phyloP scores from a whole-genome alignment of 345 rosid genomes.

The Moringa oleifera region DNA sequence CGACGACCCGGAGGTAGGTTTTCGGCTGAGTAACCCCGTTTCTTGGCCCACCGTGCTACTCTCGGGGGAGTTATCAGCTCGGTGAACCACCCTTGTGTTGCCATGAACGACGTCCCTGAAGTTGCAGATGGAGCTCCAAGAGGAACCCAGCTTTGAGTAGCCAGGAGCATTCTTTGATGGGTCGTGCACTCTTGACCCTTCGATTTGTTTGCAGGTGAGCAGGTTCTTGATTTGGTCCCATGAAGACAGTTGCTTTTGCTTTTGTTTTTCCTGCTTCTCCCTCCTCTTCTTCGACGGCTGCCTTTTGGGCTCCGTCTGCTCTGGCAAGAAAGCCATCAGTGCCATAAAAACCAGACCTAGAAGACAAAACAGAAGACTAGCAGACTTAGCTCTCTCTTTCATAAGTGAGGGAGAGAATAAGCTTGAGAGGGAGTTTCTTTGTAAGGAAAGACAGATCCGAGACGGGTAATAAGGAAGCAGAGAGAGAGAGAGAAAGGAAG shows the following conservation, averaged over 20 bases:
- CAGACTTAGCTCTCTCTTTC: conserved; percentile 11
- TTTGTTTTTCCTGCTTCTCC: conserved; percentile 24
- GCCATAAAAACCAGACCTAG: conserved; percentile 42
- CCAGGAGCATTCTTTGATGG: conserved; percentile 60
- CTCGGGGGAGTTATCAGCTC: conserved; percentile 92
- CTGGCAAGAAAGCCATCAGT: conserved; percentile 51
- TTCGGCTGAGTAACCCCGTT: conserved; percentile 51
- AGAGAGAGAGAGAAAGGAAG: conserved; percentile 8
- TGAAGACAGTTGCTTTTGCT: conserved; percentile 62
- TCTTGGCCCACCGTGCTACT: conserved; percentile 64
- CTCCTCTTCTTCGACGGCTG: neutral
- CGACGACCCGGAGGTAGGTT: conserved; percentile 38
- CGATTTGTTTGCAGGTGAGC: conserved; percentile 81
- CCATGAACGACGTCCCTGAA: conserved; percentile 84
- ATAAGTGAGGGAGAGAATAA: conserved; percentile 2
- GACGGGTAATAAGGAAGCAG: conserved; percentile 33
- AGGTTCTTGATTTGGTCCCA: conserved; percentile 98
- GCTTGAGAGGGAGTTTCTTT: conserved; percentile 1
- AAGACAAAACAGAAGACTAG: conserved; percentile 1
- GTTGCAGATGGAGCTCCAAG: conserved; percentile 87
- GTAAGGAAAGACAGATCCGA: conserved; percentile 34
- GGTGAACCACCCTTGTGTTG: conserved; percentile 87
- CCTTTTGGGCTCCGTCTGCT: conserved; percentile 19
- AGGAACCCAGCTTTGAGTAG: conserved; percentile 50
- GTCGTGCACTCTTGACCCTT: conserved; percentile 69